Evolutionary conservation across 148 eudicot genomes (phyloP).

Genomic region (Rhododendron molle): DNA sequence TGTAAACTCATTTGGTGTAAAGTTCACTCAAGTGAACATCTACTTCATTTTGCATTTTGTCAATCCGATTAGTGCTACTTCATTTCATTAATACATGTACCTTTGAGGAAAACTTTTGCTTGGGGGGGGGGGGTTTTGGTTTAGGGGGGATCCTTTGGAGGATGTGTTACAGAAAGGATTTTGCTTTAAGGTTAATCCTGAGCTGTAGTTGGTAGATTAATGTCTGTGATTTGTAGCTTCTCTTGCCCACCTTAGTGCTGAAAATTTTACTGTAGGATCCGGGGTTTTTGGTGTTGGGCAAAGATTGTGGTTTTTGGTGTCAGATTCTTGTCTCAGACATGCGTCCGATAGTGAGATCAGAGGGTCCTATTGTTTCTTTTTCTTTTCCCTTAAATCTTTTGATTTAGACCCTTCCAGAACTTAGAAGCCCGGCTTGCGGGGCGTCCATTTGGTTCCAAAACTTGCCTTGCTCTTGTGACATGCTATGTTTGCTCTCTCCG

Average conservation of each 20-base stretch:
- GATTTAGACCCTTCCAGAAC: neutral
- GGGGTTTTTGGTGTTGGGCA: neutral
- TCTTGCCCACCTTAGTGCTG: neutral
- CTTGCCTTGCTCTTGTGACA: neutral
- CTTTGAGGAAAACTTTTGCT: neutral
- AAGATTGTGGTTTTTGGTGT: neutral
- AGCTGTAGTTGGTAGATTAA: neutral
- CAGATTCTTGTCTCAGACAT: neutral
- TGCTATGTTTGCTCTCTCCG: neutral
- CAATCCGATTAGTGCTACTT: neutral
- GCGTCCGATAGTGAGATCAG: neutral
- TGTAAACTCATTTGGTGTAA: neutral
- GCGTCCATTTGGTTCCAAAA: neutral
- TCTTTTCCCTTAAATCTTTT: neutral
- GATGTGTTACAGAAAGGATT: neutral
- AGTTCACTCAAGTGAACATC: neutral
- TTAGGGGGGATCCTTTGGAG: neutral
- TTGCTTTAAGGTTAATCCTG: neutral
- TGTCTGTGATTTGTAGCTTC: neutral
- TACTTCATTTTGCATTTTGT: neutral
- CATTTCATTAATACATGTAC: neutral
- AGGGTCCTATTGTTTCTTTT: neutral
- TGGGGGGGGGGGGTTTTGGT: too few relatives aligned
- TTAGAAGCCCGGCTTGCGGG: neutral
- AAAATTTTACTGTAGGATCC: neutral